Evolutionary conservation across 2,329 filamentous ascomycete genomes (phyloP), one percentile per base, ranked within the genome.

Genomic region (Aspergillus viridinutans): DNA sequence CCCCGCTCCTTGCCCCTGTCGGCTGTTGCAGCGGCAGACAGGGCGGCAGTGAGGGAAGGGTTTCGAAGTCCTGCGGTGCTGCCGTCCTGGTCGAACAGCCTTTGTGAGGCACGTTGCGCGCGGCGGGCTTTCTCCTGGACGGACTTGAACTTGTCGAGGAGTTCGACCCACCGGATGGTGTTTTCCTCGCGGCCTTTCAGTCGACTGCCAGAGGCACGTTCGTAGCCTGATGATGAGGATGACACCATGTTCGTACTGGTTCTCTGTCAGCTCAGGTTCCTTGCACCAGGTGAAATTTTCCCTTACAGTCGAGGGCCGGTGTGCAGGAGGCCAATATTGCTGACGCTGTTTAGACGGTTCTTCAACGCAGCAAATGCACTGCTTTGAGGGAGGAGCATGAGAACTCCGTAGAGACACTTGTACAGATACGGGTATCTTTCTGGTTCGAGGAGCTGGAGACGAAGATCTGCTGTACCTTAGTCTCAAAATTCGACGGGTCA

Each of bases 351-450:
- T 52, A 99, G 83, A 45, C 94, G 87, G 71, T 99, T 99, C 73
- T 97, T 97, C 56, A 99, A 81, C 2, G 94, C 93, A 28, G 92
- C 94, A 76, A 99, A 99, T 8, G 94, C 95, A 28, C 92, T 95
- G 17, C 93, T 97, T 76, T 99, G 94, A 0, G 94, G 94, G n/a
- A 99, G 83, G 20, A 99, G 87, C 94, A 99, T 99, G 54, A 99
- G 81, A 49, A 99, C 84, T 9, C 94, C 94, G 69, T 97, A 99
- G 50, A 99, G 85, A 75, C 94, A 99, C 77, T 97, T 97, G 80
- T 99, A 97, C 1, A 99, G 81, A 71, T 96, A 90, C 2, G 94
- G 94, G 64, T 93, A 93, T 72, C 90, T 92, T 71, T 99, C 95
- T 1, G 94, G 94, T 71, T 99, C 94, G 8, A 99, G 84, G 9